These are phyloP conservation scores for Turnera subulata DNA, from an alignment of 345 rosid genomes.

Conservation along the genomic window DNA sequence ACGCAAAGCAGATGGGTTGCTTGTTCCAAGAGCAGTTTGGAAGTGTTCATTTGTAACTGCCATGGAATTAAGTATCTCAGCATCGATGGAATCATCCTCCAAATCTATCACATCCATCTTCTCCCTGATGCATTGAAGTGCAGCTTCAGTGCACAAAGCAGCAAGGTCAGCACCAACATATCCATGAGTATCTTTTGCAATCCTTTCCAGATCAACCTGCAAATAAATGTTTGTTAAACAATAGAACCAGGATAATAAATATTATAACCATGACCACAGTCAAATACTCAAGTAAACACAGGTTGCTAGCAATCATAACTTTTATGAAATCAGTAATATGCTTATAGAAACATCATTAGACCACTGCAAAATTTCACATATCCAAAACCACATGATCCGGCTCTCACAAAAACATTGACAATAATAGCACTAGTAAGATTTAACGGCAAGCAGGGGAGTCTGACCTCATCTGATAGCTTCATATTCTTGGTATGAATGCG, in stretches of 20 bases:
- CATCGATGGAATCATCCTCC: slow-evolving; percentile 66
- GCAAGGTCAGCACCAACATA: slow-evolving; percentile 74
- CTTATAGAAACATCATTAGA: too few relatives aligned
- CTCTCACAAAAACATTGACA: too few relatives aligned
- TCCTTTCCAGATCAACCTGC: slow-evolving; percentile 61
- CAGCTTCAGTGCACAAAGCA: slow-evolving; percentile 67
- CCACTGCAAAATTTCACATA: too few relatives aligned
- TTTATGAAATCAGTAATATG: too few relatives aligned
- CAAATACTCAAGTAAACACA: too few relatives aligned
- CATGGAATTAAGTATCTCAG: slow-evolving; percentile 66
- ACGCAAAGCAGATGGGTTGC: slow-evolving; percentile 72
- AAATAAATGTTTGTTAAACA: background rate
- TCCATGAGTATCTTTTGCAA: slow-evolving; percentile 55
- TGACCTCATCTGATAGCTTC: slow-evolving; percentile 47
- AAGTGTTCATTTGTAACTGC: slow-evolving; percentile 66
- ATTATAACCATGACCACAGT: too few relatives aligned
- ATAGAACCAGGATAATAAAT: too few relatives aligned
- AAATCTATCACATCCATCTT: slow-evolving; percentile 72
- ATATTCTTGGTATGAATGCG: slow-evolving; percentile 50
- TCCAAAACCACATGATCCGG: too few relatives aligned
- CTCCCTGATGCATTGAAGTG: slow-evolving; percentile 70
- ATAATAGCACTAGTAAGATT: too few relatives aligned
- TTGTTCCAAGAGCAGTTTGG: slow-evolving; percentile 62
- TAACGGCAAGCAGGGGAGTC: slow-evolving; percentile 1
- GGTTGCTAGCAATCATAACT: too few relatives aligned